Evolutionary conservation across 2,329 filamentous ascomycete species (phyloP).

Genomic region (Monilinia vaccinii-corymbosi): DNA sequence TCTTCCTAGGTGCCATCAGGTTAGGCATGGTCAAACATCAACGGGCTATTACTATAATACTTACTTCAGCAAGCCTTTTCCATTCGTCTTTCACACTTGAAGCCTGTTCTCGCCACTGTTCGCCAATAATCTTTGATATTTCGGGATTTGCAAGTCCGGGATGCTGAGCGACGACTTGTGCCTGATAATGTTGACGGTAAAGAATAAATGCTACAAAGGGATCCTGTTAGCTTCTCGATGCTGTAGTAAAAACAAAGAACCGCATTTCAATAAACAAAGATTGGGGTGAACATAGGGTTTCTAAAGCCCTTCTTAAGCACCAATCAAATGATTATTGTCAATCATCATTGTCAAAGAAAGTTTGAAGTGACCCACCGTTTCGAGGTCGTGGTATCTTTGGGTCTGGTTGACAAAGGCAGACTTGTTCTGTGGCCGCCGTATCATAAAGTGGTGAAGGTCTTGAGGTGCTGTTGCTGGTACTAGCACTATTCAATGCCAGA

Average conservation of each 20-base stretch:
- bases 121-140: slow-evolving; percentile 91
- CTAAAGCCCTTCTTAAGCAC: slow-evolving; percentile 6
- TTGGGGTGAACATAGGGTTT: slow-evolving; percentile 8
- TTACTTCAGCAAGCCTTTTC: slow-evolving; percentile 78
- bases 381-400: slow-evolving; percentile 62
- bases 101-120: slow-evolving; percentile 72
- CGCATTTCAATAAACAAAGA: slow-evolving; percentile 17
- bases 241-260: slow-evolving; percentile 20
- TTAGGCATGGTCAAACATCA: neutral
- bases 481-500: slow-evolving; percentile 24
- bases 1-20: slow-evolving; percentile 51
- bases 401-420: slow-evolving; percentile 62
- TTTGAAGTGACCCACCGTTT: slow-evolving; percentile 48
- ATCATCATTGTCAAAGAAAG: slow-evolving; percentile 18
- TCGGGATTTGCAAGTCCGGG: slow-evolving; percentile 92
- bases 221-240: slow-evolving; percentile 24
- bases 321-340: slow-evolving; percentile 17
- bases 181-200: slow-evolving; percentile 89
- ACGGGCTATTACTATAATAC: slow-evolving; percentile 4
- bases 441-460: slow-evolving; percentile 17
- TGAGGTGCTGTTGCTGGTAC: slow-evolving; percentile 11
- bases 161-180: slow-evolving; percentile 68
- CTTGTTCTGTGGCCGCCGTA: slow-evolving; percentile 31
- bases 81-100: slow-evolving; percentile 71
- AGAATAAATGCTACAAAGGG: slow-evolving; percentile 77